phyloP scores from a whole-genome alignment of 2,329 filamentous ascomycete genomes.

The Hortaea werneckii region DNA sequence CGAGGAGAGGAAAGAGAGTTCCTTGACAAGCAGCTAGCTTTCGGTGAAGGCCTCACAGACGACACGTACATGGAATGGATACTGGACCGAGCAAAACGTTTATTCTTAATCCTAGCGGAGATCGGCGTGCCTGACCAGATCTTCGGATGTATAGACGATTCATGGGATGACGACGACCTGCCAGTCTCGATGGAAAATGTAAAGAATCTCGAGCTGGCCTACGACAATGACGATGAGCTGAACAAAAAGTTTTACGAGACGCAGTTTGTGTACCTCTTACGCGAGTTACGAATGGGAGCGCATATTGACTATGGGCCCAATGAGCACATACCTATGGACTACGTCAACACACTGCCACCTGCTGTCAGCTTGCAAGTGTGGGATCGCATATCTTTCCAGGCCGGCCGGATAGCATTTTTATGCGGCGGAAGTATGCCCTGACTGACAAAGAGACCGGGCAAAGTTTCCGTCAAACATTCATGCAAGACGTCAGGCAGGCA shows the following conservation, averaged over 20 bases:
- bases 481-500: constrained; percentile 50
- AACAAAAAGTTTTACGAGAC: constrained; percentile 59
- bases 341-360: constrained; percentile 49
- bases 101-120: constrained; percentile 63
- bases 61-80: constrained; percentile 75
- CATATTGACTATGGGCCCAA: constrained; percentile 56
- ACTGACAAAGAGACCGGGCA: constrained; percentile 18
- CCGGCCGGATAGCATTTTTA: constrained; percentile 43
- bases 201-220: constrained; percentile 51
- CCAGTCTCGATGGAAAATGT: constrained; percentile 59
- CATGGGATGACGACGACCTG: constrained; percentile 67
- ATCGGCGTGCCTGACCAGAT: constrained; percentile 63
- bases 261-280: constrained; percentile 62
- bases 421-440: constrained; percentile 24
- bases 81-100: constrained; percentile 53
- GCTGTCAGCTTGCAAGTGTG: constrained; percentile 37
- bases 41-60: constrained; percentile 59
- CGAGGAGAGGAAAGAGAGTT: constrained; percentile 52
- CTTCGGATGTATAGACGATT: constrained; percentile 63
- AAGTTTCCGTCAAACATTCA: constrained; percentile 39
- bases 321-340: constrained; percentile 60
- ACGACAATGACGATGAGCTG: constrained; percentile 50
- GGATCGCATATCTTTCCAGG: constrained; percentile 57
- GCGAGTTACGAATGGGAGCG: constrained; percentile 49
- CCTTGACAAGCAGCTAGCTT: constrained; percentile 53